These are phyloP conservation scores for Skeletonema grethae DNA, from an alignment of 108 stramenopile species.

Conservation along the genomic window DNA sequence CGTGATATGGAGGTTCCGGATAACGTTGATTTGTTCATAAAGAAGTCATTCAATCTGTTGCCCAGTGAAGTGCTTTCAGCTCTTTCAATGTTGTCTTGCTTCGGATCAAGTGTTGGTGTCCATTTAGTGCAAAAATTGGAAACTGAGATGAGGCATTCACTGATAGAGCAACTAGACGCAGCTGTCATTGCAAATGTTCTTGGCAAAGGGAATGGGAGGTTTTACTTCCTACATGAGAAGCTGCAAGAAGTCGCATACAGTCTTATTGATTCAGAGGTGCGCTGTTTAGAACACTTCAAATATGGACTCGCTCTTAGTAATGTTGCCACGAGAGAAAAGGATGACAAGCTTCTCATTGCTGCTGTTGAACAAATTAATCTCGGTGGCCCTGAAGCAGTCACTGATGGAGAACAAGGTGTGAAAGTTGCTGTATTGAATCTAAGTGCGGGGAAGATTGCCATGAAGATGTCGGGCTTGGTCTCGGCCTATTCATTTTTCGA, in stretches of 20 bases:
- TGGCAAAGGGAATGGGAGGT: slow-evolving; percentile 5
- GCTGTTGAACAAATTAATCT: slow-evolving; percentile 25
- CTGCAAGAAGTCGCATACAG: slow-evolving; percentile 33
- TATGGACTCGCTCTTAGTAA: slow-evolving; percentile 9
- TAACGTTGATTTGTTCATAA: slow-evolving; percentile 18
- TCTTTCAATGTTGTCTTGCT: slow-evolving; percentile 15
- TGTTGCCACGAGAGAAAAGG: neutral
- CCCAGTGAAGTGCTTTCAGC: slow-evolving; percentile 14
- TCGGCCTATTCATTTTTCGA: slow-evolving; percentile 20
- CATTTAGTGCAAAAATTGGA: slow-evolving; percentile 9
- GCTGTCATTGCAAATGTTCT: slow-evolving; percentile 24
- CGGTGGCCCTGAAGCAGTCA: slow-evolving; percentile 3
- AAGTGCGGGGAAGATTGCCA: slow-evolving; percentile 24
- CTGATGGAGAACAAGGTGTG: neutral
- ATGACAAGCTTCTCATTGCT: slow-evolving; percentile 16
- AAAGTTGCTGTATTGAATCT: slow-evolving; percentile 10
- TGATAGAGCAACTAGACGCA: slow-evolving; percentile 2
- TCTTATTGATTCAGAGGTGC: slow-evolving; percentile 6
- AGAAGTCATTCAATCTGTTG: slow-evolving; percentile 4
- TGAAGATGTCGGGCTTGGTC: slow-evolving; percentile 12
- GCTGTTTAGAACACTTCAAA: neutral
- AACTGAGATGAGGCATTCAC: neutral
- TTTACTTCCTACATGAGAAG: slow-evolving; percentile 23
- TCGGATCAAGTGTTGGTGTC: slow-evolving; percentile 13
- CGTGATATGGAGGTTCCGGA: slow-evolving; percentile 16